Evolutionary conservation across 2,329 filamentous ascomycete genomes (phyloP), one percentile per base, ranked within the genome.

Genomic region (Sclerotinia glacialis): DNA sequence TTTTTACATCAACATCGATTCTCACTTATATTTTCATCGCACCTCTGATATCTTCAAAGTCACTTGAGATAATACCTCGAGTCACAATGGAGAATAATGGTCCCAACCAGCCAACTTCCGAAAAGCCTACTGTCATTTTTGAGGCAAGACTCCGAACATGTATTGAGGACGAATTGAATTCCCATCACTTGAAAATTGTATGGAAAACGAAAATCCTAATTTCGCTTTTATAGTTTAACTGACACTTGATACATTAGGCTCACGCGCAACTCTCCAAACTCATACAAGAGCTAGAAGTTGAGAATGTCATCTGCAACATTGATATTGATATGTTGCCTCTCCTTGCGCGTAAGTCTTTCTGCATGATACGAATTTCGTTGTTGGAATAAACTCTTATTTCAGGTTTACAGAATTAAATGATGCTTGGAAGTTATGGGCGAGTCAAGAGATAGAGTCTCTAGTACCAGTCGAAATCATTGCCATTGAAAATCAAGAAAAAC

Each of bases 321-420:
- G 58, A 37, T 11, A 2, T 18, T 40, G 58, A 61, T 6, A 61
- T 61, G 37, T 61, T 61, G 16, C 58, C 58, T 18, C 58, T 61
- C 23, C 58, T 61, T 8, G 58, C 44, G 6, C 21, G 58, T 60
- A 37, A 21, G 58, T 34, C 42, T 49, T 47, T 0, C 14, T 31
- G 1, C 55, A 44, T 44, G 18, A 26, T 6, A 18, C 5, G 9
- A 37, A 11, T 37, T 26, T 37, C 21, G 23, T 60, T 12, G n/a
- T n/a, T 60, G 8, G 21, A 26, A 49, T 47, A 11, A 37, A 12
- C 47, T 11, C 28, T 60, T 26, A 60, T 37, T 3, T 7, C 11
- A 5, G 18, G 6, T 49, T 7, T 37, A 49, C 12, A 60, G 58
- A 61, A 40, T 8, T 21, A 5, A 61, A 44, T 40, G n/a, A 4